Conservation (phyloP, 1,284 basidiomycete genomes). For the Cystobasidium slooffiae region DNA sequence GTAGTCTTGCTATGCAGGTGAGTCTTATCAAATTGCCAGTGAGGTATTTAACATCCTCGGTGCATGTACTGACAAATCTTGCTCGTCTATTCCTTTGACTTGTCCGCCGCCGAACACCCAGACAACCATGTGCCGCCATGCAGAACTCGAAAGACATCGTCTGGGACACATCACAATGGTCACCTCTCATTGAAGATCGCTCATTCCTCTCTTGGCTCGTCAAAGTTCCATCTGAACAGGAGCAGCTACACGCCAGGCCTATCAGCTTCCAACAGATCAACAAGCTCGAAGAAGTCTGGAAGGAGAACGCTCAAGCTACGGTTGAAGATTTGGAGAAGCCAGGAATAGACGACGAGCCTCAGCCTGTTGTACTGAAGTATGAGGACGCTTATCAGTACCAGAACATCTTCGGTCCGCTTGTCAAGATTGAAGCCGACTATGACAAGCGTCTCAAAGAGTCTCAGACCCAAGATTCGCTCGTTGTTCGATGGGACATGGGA, state of each 20-base stretch:
- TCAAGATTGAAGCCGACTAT: slow-evolving; percentile 99
- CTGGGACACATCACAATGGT: slow-evolving; percentile 98
- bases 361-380: slow-evolving; percentile 77
- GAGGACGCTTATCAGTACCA: slow-evolving; percentile 99
- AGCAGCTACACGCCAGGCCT: slow-evolving; percentile 91
- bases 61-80: slow-evolving; percentile 13
- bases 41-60: no score
- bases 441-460: slow-evolving; percentile 97
- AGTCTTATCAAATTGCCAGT: no score
- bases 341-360: slow-evolving; percentile 94
- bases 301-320: slow-evolving; percentile 91
- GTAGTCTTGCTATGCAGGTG: slow-evolving; percentile 97
- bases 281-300: slow-evolving; percentile 95
- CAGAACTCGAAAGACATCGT: slow-evolving; percentile 88
- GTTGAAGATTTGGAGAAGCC: slow-evolving; percentile 96
- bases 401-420: slow-evolving; percentile 96
- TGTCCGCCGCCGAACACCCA: slow-evolving; percentile 54
- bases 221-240: slow-evolving; percentile 92
- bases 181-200: slow-evolving; percentile 96
- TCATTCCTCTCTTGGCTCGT: slow-evolving; percentile 99
- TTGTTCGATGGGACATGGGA: slow-evolving; percentile 95
- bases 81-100: slow-evolving; percentile 7
- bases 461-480: slow-evolving; percentile 95
- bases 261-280: slow-evolving; percentile 97
- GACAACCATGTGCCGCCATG: slow-evolving; percentile 95